These are phyloP conservation scores for Lachancea dasiensis DNA, from an alignment of 805 yeast genomes.

Conservation along the genomic window DNA sequence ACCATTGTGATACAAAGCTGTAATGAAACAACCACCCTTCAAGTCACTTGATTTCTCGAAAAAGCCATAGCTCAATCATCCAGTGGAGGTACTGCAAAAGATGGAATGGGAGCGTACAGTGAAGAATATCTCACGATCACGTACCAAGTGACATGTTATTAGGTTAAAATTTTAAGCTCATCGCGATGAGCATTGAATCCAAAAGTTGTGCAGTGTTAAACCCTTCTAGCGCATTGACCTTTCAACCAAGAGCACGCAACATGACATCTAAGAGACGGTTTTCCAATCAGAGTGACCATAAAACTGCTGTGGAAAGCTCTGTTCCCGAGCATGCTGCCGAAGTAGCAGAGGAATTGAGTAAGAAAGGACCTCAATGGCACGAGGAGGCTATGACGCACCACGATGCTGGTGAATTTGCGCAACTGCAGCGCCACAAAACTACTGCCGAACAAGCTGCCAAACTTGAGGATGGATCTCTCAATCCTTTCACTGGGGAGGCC, in stretches of 20 bases:
- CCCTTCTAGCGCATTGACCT: background rate
- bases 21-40: too few relatives aligned
- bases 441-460: constrained; percentile 55
- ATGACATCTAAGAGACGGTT: constrained; percentile 33
- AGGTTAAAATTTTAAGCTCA: too few relatives aligned
- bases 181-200: constrained; percentile 12
- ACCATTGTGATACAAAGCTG: too few relatives aligned
- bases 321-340: constrained; percentile 63
- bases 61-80: too few relatives aligned
- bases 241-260: background rate
- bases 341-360: constrained; percentile 51
- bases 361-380: constrained; percentile 42
- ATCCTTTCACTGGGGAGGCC: constrained; percentile 72
- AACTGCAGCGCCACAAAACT: constrained; percentile 53
- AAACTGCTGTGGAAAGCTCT: constrained; percentile 41
- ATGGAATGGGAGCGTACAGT: too few relatives aligned
- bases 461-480: constrained; percentile 52
- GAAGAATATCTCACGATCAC: too few relatives aligned
- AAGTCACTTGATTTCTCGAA: too few relatives aligned
- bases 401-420: constrained; percentile 60
- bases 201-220: too few relatives aligned
- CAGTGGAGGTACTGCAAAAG: too few relatives aligned
- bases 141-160: too few relatives aligned
- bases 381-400: constrained; percentile 42
- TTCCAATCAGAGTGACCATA: constrained; percentile 23